These are phyloP conservation scores for Paramyrothecium sp. DNA, from an alignment of 2,329 filamentous ascomycete genomes.

Conservation along the genomic window DNA sequence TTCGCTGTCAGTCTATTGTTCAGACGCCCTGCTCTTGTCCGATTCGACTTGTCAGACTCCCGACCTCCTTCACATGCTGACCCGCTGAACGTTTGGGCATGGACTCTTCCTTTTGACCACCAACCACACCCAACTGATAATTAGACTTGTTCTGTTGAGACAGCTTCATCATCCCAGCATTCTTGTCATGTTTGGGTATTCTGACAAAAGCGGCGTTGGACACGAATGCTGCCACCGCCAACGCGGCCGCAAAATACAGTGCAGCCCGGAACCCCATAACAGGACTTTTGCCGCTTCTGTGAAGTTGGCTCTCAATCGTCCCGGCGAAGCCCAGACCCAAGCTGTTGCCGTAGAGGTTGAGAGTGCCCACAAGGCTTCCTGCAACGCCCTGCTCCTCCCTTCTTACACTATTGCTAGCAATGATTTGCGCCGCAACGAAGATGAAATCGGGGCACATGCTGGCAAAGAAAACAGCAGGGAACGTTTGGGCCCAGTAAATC, in stretches of 20 bases:
- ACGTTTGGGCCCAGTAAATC: slow-evolving; percentile 32
- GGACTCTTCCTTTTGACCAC: background rate
- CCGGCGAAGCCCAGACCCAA: slow-evolving; percentile 65
- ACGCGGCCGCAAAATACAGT: slow-evolving; percentile 36
- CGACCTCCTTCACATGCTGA: too few species aligned
- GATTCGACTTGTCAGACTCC: too few species aligned
- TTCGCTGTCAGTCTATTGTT: background rate
- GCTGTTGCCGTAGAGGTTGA: slow-evolving; percentile 69
- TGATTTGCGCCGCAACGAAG: slow-evolving; percentile 60
- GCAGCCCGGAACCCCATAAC: slow-evolving; percentile 35
- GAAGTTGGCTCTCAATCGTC: slow-evolving; percentile 52
- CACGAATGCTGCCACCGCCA: slow-evolving; percentile 29
- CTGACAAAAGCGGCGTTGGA: slow-evolving; percentile 35
- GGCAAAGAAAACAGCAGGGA: background rate
- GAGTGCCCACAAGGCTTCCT: slow-evolving; percentile 57
- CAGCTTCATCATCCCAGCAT: slow-evolving; percentile 20
- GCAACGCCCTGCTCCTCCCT: slow-evolving; percentile 45
- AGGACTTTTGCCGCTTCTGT: slow-evolving; percentile 1
- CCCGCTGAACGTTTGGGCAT: too few species aligned
- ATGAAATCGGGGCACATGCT: slow-evolving; percentile 46
- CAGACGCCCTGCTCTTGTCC: too few species aligned
- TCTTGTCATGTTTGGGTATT: slow-evolving; percentile 37
- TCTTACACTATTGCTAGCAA: slow-evolving; percentile 53
- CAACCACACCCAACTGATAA: background rate
- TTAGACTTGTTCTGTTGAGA: too few species aligned